Evolutionary conservation across 352 stramenopile genomes (phyloP).

Genomic region (Phytophthora brassicae): DNA sequence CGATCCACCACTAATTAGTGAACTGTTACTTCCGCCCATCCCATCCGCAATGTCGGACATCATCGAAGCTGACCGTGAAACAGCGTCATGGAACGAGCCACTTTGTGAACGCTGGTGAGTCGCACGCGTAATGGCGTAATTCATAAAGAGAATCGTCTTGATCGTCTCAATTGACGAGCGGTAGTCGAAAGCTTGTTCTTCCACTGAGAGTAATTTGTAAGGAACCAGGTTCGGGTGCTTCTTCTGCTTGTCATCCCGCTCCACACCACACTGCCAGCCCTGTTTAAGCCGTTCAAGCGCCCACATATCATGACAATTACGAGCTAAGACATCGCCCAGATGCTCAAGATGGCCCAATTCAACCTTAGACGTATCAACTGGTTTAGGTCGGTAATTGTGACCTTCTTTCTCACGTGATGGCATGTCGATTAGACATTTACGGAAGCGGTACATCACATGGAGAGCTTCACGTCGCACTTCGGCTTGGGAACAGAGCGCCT

Average conservation of each 20-base stretch:
- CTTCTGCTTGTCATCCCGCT: slow-evolving; percentile 77
- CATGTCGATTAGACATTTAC: slow-evolving; percentile 88
- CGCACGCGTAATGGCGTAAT: slow-evolving; percentile 73
- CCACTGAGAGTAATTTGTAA: slow-evolving; percentile 75
- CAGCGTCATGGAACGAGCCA: slow-evolving; percentile 63
- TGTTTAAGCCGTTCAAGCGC: slow-evolving; percentile 82
- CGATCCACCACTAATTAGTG: slow-evolving; percentile 26
- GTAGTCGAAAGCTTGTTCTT: slow-evolving; percentile 86
- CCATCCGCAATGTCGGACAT: slow-evolving; percentile 55
- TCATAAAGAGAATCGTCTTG: slow-evolving; percentile 89
- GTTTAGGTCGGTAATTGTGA: slow-evolving; percentile 86
- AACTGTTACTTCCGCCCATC: slow-evolving; percentile 33
- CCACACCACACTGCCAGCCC: slow-evolving; percentile 72
- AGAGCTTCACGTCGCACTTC: slow-evolving; percentile 77
- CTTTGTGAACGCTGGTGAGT: slow-evolving; percentile 39
- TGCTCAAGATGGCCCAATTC: slow-evolving; percentile 74
- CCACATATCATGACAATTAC: slow-evolving; percentile 90
- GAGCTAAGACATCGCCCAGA: slow-evolving; percentile 72
- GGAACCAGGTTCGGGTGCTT: slow-evolving; percentile 81
- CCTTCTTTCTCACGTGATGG: slow-evolving; percentile 87
- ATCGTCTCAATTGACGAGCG: slow-evolving; percentile 87
- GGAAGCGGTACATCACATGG: slow-evolving; percentile 90
- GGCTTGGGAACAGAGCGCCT: slow-evolving; percentile 61
- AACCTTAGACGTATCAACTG: slow-evolving; percentile 76
- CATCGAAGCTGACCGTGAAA: slow-evolving; percentile 68